Base-by-base conservation (phyloP, 2,329 filamentous ascomycete species). In the Niveomyces coronatus region DNA sequence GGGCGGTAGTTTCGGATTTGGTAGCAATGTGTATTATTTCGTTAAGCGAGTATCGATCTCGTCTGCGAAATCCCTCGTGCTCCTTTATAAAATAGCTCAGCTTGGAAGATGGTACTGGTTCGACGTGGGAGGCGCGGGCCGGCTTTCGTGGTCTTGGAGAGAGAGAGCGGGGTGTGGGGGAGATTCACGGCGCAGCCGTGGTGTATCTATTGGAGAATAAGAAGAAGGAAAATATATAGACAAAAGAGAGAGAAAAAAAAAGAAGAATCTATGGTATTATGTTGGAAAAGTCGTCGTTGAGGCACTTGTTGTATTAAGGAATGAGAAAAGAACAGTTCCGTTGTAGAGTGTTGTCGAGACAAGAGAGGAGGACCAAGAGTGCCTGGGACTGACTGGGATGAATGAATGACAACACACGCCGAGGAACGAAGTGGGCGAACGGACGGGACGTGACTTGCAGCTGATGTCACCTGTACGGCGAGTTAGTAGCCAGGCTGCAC, bases 381-480 rank as follows among this genome's bases (percentile, higher is more conserved):
- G 29, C 19, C 32, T 38, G 29, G 13, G n/a, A n/a, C n/a, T n/a
- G n/a, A 24, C n/a, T 26, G 23, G 29, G 36, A 38, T 9, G n/a
- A 34, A 31, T 28, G 20, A 20, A n/a, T 8, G 24, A 9, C 13
- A 23, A 39, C n/a, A 30, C 17, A 28, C 30, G 30, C 30, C 30
- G 4, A 32, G 15, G 20, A 32, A 31, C 20, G 30, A n/a, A n/a
- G n/a, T n/a, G n/a, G n/a, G n/a, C n/a, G n/a, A n/a, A n/a, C n/a
- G 37, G 31, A 26, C 10, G 20, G 30, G 37, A 28, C 37, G 37
- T 39, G 37, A 39, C 37, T n/a, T n/a, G n/a, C n/a, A n/a, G n/a
- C n/a, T 39, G 37, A 39, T 39, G 37, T 39, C 37, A 39, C 37
- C 37, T 39, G 37, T 39, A 39, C 26, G 37, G 36, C 29, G 23